These are phyloP conservation scores for Macroventuria anomochaeta DNA, from an alignment of 2,329 filamentous ascomycete species.

Conservation along the genomic window DNA sequence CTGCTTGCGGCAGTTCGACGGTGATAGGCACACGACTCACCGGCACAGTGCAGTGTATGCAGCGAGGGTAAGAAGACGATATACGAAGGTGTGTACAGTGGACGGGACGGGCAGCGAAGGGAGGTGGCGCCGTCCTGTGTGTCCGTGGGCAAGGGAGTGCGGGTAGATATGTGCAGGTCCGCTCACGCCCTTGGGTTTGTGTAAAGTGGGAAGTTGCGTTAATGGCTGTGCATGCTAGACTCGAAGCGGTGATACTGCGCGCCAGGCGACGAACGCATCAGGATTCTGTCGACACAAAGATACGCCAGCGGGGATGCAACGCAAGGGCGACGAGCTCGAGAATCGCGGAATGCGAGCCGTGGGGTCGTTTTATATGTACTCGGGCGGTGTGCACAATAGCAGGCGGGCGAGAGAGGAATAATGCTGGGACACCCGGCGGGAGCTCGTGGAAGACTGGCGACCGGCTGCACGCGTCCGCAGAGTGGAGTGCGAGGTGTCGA, in stretches of 20 bases:
- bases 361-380: constrained; percentile 3
- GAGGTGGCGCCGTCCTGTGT: constrained; percentile 23
- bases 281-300: constrained; percentile 29
- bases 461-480: constrained; percentile 2
- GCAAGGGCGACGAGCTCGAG: constrained; percentile 39
- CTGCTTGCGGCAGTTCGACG: constrained; percentile 21
- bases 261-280: constrained; percentile 50
- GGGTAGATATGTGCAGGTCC: constrained; percentile 39
- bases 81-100: constrained; percentile 37
- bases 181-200: constrained; percentile 39
- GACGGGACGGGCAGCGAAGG: constrained; percentile 35
- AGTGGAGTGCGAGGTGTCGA: constrained; percentile 5
- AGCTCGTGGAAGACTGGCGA: constrained; percentile 2
- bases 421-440: neutral
- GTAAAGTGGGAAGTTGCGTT: constrained; percentile 39
- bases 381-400: neutral
- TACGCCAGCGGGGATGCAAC: constrained; percentile 41
- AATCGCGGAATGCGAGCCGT: constrained; percentile 15
- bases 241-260: constrained; percentile 49
- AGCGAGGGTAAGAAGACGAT: constrained; percentile 27
- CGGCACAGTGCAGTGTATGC: constrained; percentile 17
- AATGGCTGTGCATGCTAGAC: constrained; percentile 49
- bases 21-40: constrained; percentile 24
- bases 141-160: constrained; percentile 28
- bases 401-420: constrained; percentile 5